Conservation (phyloP, 2,329 filamentous ascomycete species). For the Thermoascus crustaceus region DNA sequence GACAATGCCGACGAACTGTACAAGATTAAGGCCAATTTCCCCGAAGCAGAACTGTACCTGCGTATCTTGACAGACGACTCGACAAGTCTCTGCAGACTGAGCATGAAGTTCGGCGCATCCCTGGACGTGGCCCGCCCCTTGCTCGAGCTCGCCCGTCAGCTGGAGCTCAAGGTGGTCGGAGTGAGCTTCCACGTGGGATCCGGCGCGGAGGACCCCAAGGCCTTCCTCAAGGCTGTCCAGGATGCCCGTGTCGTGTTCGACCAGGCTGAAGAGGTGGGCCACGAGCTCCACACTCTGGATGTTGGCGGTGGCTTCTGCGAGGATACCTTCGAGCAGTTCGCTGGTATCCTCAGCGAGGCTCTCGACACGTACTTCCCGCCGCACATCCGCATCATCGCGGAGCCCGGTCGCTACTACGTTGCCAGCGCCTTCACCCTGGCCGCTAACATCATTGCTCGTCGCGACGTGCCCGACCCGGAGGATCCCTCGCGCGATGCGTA, state of each 20-base stretch:
- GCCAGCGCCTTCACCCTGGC: slow-evolving; percentile 88
- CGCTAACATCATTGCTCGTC: slow-evolving; percentile 90
- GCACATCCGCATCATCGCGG: slow-evolving; percentile 78
- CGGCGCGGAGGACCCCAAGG: slow-evolving; percentile 84
- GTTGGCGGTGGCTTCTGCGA: slow-evolving; percentile 89
- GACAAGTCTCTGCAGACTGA: slow-evolving; percentile 84
- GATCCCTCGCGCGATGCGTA: slow-evolving; percentile 50
- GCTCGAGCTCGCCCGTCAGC: slow-evolving; percentile 67
- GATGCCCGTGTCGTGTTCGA: slow-evolving; percentile 87
- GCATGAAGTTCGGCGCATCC: slow-evolving; percentile 93
- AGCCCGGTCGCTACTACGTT: slow-evolving; percentile 95
- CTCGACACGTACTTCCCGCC: slow-evolving; percentile 84
- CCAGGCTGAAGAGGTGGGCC: slow-evolving; percentile 68
- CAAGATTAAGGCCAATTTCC: slow-evolving; percentile 91
- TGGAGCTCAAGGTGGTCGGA: slow-evolving; percentile 84
- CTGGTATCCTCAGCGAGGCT: slow-evolving; percentile 66
- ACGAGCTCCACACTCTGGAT: slow-evolving; percentile 76
- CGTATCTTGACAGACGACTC: slow-evolving; percentile 96
- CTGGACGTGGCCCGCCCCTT: slow-evolving; percentile 73
- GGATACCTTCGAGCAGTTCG: slow-evolving; percentile 88
- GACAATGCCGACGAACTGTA: slow-evolving; percentile 97
- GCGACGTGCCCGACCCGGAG: slow-evolving; percentile 67
- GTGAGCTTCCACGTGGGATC: slow-evolving; percentile 98
- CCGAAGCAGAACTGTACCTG: slow-evolving; percentile 81
- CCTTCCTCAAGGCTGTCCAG: slow-evolving; percentile 82